Evolutionary conservation across 106 monocot genomes (phyloP).

Genomic region (Cymbidium sinense): DNA sequence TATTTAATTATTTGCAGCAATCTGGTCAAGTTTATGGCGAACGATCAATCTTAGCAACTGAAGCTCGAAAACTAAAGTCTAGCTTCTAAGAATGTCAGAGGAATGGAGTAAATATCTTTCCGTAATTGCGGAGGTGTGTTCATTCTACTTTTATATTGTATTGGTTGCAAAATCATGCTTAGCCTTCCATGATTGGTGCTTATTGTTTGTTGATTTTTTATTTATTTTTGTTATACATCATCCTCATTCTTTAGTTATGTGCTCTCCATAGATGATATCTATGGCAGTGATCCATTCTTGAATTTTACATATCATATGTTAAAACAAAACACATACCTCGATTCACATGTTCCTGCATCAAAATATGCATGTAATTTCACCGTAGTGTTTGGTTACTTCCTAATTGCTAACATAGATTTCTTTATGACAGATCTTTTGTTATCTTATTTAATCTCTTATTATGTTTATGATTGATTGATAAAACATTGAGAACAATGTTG

Average conservation of each 20-base stretch:
- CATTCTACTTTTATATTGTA: not conserved
- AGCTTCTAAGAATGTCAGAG: conserved; percentile 53
- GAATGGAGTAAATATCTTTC: conserved; percentile 44
- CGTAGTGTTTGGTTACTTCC: not conserved
- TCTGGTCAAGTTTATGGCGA: conserved; percentile 89
- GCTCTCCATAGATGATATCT: not conserved
- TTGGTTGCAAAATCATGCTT: not conserved
- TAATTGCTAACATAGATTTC: not conserved
- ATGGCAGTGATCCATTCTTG: too few relatives aligned
- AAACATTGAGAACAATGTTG: too few relatives aligned
- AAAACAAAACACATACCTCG: not conserved
- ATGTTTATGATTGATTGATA: too few relatives aligned
- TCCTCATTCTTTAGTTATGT: not conserved
- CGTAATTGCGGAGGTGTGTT: conserved; percentile 61
- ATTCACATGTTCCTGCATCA: not conserved
- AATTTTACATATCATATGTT: too few relatives aligned
- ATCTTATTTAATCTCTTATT: not conserved
- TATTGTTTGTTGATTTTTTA: not conserved
- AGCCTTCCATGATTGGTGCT: not conserved
- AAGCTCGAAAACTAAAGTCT: conserved; percentile 79
- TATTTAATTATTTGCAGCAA: conserved; percentile 42
- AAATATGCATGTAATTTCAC: not conserved
- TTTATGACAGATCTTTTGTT: not conserved
- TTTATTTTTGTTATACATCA: not conserved
- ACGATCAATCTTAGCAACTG: conserved; percentile 73